A percentile compares a stretch with the other conserved stretches of the same genome.
Conservation (phyloP, 305 asterid genomes). For the Fraxinus angustifolia region DNA sequence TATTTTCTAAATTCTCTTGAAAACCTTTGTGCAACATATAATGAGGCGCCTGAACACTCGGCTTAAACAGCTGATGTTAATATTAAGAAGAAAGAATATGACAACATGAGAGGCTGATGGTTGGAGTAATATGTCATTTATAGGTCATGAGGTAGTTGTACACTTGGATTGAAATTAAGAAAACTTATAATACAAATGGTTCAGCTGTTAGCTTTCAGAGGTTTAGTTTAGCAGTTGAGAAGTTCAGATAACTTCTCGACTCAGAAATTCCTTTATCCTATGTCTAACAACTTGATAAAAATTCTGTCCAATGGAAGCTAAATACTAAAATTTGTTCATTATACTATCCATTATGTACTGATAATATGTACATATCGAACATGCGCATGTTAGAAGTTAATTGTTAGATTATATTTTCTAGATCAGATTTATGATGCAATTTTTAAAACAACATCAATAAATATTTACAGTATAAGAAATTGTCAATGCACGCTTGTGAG, state of each 20-base stretch:
- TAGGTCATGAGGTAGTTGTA: conserved; percentile 35
- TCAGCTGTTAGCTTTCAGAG: conserved; percentile 44
- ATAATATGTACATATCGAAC: background rate
- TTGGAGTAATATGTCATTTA: conserved; percentile 20
- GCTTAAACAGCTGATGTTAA: background rate
- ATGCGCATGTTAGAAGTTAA: background rate
- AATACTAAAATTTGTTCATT: background rate
- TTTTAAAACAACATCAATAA: background rate
- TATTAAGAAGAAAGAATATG: background rate
- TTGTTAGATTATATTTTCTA: too few species aligned
- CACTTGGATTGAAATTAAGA: conserved; percentile 24
- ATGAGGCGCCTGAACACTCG: background rate
- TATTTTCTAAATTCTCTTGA: conserved; percentile 4
- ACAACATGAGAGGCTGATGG: background rate
- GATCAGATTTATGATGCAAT: background rate
- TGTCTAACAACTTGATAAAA: conserved; percentile 26
- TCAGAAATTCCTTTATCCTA: conserved; percentile 36
- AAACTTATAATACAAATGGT: conserved; percentile 36
- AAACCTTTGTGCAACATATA: background rate
- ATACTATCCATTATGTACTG: background rate
- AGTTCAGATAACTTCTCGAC: conserved; percentile 56
- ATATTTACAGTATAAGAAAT: background rate
- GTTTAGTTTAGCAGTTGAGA: conserved; percentile 48
- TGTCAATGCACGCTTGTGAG: background rate
- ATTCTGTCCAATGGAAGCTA: conserved; percentile 26